A percentile compares a stretch with the other conserved stretches of the same genome.
Conservation (phyloP, 2,329 filamentous ascomycete species). For the Ceratocystis harringtonii region DNA sequence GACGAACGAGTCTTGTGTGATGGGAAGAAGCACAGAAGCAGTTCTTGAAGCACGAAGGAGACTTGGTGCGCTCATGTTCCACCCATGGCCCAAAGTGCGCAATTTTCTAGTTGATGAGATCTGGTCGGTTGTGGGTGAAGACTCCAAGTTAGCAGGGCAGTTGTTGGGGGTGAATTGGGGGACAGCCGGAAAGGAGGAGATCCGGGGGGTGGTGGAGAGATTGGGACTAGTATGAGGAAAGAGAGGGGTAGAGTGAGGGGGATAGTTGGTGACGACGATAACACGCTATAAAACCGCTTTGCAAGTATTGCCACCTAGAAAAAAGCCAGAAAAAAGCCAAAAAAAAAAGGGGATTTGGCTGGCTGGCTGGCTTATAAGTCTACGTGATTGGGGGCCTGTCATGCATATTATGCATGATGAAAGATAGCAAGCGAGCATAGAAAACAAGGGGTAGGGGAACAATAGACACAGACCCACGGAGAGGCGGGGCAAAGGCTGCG, state of each 20-base stretch:
- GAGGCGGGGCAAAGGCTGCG: not conserved
- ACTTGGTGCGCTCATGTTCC: slow-evolving; percentile 56
- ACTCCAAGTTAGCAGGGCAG: slow-evolving; percentile 22
- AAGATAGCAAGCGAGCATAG: not conserved
- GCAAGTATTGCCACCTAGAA: not conserved
- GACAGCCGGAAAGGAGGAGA: slow-evolving; percentile 33
- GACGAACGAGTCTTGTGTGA: not conserved
- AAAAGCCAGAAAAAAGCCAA: not conserved
- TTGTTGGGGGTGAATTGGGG: slow-evolving; percentile 44
- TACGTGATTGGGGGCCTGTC: not conserved
- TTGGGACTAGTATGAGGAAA: slow-evolving; percentile 27
- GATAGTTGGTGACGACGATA: not conserved
- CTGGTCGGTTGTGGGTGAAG: slow-evolving; percentile 32
- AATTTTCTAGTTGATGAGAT: slow-evolving; percentile 45
- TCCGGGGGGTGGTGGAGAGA: slow-evolving; percentile 30
- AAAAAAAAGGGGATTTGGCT: not conserved
- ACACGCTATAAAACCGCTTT: not conserved
- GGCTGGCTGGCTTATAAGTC: no score
- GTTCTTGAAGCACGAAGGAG: slow-evolving; percentile 47
- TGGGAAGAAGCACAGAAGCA: slow-evolving; percentile 18
- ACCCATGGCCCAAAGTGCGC: slow-evolving; percentile 67
- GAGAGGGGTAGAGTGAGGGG: not conserved
- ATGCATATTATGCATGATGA: slow-evolving; percentile 2
- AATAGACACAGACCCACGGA: not conserved
- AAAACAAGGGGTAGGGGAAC: not conserved